Evolutionary conservation across 176 grass and related monocot species (phyloP).

Genomic region (Microstegium vimineum): DNA sequence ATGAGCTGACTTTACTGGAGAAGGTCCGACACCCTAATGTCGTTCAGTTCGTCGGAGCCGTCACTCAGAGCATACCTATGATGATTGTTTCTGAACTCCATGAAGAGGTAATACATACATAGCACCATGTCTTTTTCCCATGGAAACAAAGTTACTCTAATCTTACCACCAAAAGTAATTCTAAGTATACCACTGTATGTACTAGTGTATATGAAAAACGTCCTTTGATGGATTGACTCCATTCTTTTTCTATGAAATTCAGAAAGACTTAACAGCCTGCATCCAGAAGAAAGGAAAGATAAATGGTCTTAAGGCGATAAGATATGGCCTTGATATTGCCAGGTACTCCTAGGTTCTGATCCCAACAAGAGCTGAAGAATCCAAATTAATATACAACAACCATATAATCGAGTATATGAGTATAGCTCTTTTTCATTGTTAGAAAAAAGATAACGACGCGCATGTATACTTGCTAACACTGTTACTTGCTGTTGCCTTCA

Average conservation of each 20-base stretch:
- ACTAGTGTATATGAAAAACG: background rate
- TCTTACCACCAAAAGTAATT: background rate
- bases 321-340: conserved; percentile 92
- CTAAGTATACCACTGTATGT: background rate
- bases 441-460: background rate
- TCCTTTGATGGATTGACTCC: background rate
- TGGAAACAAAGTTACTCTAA: background rate
- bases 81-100: conserved; percentile 91
- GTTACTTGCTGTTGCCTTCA: background rate
- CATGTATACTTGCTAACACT: background rate
- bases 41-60: conserved; percentile 84
- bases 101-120: conserved; percentile 55
- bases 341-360: conserved; percentile 40
- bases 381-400: background rate
- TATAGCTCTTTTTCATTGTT: background rate
- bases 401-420: background rate
- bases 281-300: conserved; percentile 88
- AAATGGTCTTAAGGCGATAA: conserved; percentile 71
- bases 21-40: conserved; percentile 91
- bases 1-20: conserved; percentile 73
- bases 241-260: background rate
- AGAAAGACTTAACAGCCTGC: conserved; percentile 69
- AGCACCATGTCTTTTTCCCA: background rate
- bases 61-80: conserved; percentile 96
- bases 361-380: background rate